Base-by-base conservation (phyloP, 2,329 filamentous ascomycete species). In the Curvularia lunata region DNA sequence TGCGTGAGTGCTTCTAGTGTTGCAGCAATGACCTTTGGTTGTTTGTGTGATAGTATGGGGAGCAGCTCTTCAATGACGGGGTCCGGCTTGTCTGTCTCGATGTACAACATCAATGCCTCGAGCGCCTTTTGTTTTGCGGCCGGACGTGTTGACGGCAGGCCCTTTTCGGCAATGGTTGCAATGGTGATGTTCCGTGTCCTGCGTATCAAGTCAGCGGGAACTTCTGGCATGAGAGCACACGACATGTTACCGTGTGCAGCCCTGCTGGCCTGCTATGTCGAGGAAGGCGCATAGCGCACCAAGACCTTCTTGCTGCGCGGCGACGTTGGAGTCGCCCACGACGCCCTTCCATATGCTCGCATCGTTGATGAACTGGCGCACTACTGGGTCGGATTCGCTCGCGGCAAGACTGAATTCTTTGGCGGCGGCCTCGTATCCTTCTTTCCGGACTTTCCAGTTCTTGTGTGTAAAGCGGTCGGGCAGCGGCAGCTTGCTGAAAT, bases 361-460 rank as follows among this genome's bases (percentile, higher is more conserved):
- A 66, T 99, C 95, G 74, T 90, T 87, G 60, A 95, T 79, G 72
- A 98, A 99, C 1, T 94, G 92, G 67, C 88, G 85, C 70, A 99
- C 97, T 34, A 88, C 88, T 12, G 92, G 88, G 74, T 96, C 91
- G 67, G 88, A 85, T 75, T 98, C 94, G 78, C 93, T 89, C 60
- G 91, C 88, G 5, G 93, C 92, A 57, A 86, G 82, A 74, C 92
- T 89, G 77, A 99, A 98, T 66, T 89, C 86, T 77, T 95, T 93
- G 40, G 90, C 86, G 19, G 92, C 93, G 66, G 95, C 92, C 83
- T 99, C 95, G 75, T 98, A 99, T 52, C 88, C 95, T 73, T 87
- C 88, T 80, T 99, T 99, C 72, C 95, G 87, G 41, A 96, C 93
- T 84, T 99, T 99, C 95, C 95, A 99, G 72, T 91, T 86, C 90